Evolutionary conservation across 306 rosid genomes (phyloP).

Genomic region (Vigna nakashimae): DNA sequence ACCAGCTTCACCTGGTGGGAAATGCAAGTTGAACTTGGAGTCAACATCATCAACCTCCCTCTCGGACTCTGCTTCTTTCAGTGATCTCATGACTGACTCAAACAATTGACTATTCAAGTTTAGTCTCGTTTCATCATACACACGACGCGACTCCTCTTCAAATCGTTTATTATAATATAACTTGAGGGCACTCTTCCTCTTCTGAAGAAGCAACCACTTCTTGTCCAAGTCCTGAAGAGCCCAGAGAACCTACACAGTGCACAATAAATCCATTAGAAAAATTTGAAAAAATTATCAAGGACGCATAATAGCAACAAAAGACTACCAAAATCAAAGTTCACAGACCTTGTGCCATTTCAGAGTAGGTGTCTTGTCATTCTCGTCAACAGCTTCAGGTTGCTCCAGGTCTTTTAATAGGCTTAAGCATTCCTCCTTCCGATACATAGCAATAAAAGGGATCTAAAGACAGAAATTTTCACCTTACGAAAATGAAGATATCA

Average conservation of each 20-base stretch:
- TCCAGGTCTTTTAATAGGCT: conserved; percentile 84
- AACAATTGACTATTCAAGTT: conserved; percentile 74
- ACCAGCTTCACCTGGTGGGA: conserved; percentile 93
- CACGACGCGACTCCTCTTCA: conserved; percentile 86
- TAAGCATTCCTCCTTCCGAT: conserved; percentile 89
- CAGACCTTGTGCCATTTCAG: conserved; percentile 95
- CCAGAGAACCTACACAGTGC: conserved; percentile 81
- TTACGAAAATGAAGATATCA: conserved; percentile 31
- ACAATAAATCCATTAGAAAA: conserved; percentile 35
- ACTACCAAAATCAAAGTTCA: conserved; percentile 7
- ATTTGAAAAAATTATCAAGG: neutral
- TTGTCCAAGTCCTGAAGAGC: conserved; percentile 90
- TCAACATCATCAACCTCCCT: conserved; percentile 99
- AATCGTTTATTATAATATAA: conserved; percentile 77
- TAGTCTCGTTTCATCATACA: conserved; percentile 80
- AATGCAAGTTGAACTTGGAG: conserved; percentile 95
- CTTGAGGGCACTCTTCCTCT: conserved; percentile 88
- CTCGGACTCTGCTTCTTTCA: conserved; percentile 95
- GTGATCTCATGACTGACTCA: conserved; percentile 86
- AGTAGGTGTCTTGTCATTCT: conserved; percentile 63
- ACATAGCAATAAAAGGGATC: conserved; percentile 94
- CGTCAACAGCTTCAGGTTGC: conserved; percentile 56
- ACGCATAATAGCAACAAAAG: conserved; percentile 17
- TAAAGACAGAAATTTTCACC: conserved; percentile 38
- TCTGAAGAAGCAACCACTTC: conserved; percentile 95